Evolutionary conservation across 352 stramenopile species (phyloP), one percentile per base, ranked within the genome.

Genomic region (Pythium scleroteichum): DNA sequence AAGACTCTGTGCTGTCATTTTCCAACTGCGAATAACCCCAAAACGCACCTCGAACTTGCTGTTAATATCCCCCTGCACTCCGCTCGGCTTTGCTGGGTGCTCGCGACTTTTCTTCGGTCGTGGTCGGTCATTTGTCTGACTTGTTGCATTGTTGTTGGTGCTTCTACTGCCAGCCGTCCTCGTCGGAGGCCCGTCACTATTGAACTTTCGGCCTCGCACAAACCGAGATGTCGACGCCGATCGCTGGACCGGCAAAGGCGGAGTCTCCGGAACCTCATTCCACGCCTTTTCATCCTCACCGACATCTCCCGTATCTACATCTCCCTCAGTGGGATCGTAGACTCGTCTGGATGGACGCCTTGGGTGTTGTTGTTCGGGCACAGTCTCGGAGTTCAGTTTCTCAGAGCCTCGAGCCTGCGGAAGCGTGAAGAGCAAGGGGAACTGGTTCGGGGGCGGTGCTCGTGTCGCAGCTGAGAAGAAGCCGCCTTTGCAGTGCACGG

Each of bases 401-500:
- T n/a, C n/a, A n/a, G 55, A 16, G 14, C 4, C 22, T 22, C 33
- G 52, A 8, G 49, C 45, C 5, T 62, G 55, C 23, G 59, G 45
- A 22, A 62, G 59, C 2, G 46, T 51, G 20, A 62, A 62, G 4
- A 51, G 38, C 26, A 53, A 17, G 4, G 62, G 17, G 60, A 53
- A 46, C 20, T 58, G 46, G 33, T 27, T 33, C 10, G 32, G 16
- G 5, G 20, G 22, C 14, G 45, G 2, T 8, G 20, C 20, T 14
- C 29, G 32, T 23, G 55, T 35, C 14, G 54, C 42, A 35, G 71
- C 64, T 0, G 73, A 67, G n/a, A 85, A 85, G 64, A 85, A 82
- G 2, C 76, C 76, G 41, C 76, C 76, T 45, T 78, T 71, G 63
- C 71, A 80, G 50, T 85, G 76, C 32, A 82, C 61, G 0, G 76